Base-by-base conservation (phyloP, 179 eudicot genomes). In the Silene coronaria region DNA sequence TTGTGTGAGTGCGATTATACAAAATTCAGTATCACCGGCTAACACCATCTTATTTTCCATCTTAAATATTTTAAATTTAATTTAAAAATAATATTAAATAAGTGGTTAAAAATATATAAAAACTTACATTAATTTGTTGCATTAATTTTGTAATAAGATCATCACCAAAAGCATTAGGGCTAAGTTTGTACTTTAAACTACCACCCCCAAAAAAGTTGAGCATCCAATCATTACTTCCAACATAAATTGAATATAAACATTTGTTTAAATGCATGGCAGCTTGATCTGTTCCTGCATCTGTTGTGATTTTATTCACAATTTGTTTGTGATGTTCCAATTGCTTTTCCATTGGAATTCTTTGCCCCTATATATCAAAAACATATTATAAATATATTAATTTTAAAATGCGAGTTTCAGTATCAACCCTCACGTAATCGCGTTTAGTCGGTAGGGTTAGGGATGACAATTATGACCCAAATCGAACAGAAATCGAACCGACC, bases 141-240 rank as follows among this genome's bases (percentile, higher is more conserved):
- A 76, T 61, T 51, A 81, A 70, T 58, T 67, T 34, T 10, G 10
- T 22, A 66, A 81, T 63, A 21, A 81, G 81, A 1, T 70, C 27
- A 65, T 78, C 76, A 16, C 73, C 81, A 64, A 69, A 78, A 3
- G 23, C 21, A 0, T 57, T 48, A 7, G 81, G 79, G 65, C 59
- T 63, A 9, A 73, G 21, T 22, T 13, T 2, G 67, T 23, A 27
- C 5, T 9, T 53, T 0, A 72, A 12, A 72, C 36, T 79, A 0
- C 24, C 74, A 51, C 74, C 74, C 5, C 74, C 59, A 32, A 61
- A 78, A 57, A 77, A 81, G 60, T 81, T 81, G 26, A 81, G 59
- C 79, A 75, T 81, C 84, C 81, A 81, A 26, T 81, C 84, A 55
- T 81, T 81, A 27, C 73, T 77, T 19, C 81, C 84, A 74, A 71